Base-by-base conservation (phyloP, 495 filamentous ascomycete species). In the Penicillium cosmopolitanum region DNA sequence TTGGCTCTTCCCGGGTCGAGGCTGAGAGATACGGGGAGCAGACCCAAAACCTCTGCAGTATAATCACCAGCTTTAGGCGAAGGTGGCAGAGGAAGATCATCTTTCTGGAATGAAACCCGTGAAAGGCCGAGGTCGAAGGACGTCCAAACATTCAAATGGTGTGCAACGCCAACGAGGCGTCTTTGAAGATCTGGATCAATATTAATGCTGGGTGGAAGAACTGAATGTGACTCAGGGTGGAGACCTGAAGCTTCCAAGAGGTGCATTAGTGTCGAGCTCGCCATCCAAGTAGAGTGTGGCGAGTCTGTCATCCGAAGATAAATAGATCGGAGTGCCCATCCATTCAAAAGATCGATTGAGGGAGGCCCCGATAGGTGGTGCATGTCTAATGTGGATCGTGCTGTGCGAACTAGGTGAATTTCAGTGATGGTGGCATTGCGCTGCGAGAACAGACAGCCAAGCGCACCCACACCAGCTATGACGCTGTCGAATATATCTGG, bases 91-190 rank as follows among this genome's bases (percentile, higher is more conserved):
- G 72, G 61, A 7, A 69, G 60, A 10, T 75, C 69, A 18, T 65
- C 59, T 12, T 63, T 67, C 23, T 66, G 66, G 9, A 80, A 66
- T 0, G 64, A 64, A 0, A 83, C 75, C 15, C 76, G 62, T 4
- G 80, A 80, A 3, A 80, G 71, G 15, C 81, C 82, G 11, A 83
- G 73, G 53, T 85, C 82, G 55, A 77, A 82, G 11, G 75, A 78
- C 0, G 70, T 71, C 78, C 77, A 80, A 7, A 73, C 68, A 58
- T 79, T 83, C 44, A 77, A 64, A 43, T 79, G 77, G 25, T 70
- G 73, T 4, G 75, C 79, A 15, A 80, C 72, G 36, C 78, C 77
- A 47, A 76, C 70, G 1, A 79, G 51, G 25, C 74, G 66, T 9
- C 71, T 69, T 12, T 68, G 70, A 44, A 72, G 64, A 15, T 80